Conservation (phyloP, 306 rosid genomes). For the Cucurbita ficifolia region DNA sequence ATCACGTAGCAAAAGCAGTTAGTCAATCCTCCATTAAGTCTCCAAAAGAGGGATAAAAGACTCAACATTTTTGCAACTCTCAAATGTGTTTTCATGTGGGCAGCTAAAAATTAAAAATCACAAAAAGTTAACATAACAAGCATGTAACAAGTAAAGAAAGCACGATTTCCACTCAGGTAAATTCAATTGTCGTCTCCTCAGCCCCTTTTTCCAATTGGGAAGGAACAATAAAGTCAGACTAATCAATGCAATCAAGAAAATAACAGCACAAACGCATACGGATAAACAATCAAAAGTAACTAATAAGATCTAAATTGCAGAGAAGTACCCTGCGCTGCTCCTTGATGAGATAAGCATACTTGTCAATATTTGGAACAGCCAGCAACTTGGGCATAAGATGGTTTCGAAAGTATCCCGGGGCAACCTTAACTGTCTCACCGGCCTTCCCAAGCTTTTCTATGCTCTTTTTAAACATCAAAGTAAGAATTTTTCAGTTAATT, state of each 20-base stretch:
- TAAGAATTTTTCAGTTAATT: slow-evolving; percentile 1
- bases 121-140: neutral
- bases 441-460: slow-evolving; percentile 76
- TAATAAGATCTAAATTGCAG: neutral
- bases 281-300: neutral
- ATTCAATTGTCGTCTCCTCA: neutral
- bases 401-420: slow-evolving; percentile 84
- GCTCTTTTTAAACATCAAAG: slow-evolving; percentile 20
- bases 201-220: neutral
- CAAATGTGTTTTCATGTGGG: neutral
- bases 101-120: neutral
- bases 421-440: slow-evolving; percentile 79
- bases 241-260: neutral
- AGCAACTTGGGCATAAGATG: slow-evolving; percentile 90
- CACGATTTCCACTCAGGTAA: neutral
- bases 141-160: neutral
- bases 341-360: slow-evolving; percentile 55
- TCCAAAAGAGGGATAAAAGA: neutral
- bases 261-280: neutral
- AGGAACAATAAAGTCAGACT: neutral
- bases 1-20: neutral
- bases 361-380: slow-evolving; percentile 80
- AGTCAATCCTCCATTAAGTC: neutral
- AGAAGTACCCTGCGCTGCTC: slow-evolving; percentile 57
- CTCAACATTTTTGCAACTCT: neutral